Percentiles rank a stretch among this genome's conserved stretches.
Conservation (phyloP, 108 stramenopile species). For the Fistulifera pelliculosa region DNA sequence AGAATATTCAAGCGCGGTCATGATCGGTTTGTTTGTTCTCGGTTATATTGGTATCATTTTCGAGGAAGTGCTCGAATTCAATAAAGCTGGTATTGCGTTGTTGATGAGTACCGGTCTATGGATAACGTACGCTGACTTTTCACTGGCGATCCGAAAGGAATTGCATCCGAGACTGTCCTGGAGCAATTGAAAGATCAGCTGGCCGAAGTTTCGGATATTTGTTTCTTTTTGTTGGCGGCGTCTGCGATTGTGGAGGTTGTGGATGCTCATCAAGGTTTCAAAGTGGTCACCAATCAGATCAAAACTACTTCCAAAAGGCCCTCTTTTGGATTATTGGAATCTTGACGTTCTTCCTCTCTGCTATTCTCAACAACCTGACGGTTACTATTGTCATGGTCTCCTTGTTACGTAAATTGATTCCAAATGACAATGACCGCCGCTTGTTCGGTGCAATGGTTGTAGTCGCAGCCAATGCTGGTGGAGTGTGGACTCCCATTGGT, state of each 20-base stretch:
- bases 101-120: conserved; percentile 90
- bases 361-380: conserved; percentile 90
- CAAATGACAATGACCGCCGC: conserved; percentile 67
- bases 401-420: conserved; percentile 78
- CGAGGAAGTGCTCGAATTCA: conserved; percentile 89
- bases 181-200: conserved; percentile 83
- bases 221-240: conserved; percentile 90
- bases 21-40: conserved; percentile 83
- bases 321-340: conserved; percentile 89
- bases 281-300: conserved; percentile 89
- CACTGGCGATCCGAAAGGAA: conserved; percentile 27
- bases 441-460: conserved; percentile 93
- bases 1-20: conserved; percentile 62
- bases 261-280: conserved; percentile 93
- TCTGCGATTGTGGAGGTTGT: conserved; percentile 92
- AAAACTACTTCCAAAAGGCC: conserved; percentile 76
- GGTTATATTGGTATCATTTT: conserved; percentile 93
- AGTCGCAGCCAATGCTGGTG: conserved; percentile 92
- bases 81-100: conserved; percentile 88
- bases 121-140: conserved; percentile 90
- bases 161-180: conserved; percentile 54
- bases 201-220: conserved; percentile 91
- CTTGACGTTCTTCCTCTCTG: conserved; percentile 86
- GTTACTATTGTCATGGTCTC: conserved; percentile 93
- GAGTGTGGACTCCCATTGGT: conserved; percentile 94